Evolutionary conservation across 2,329 filamentous ascomycete genomes (phyloP).

Genomic region (Xylariaceae sp.): DNA sequence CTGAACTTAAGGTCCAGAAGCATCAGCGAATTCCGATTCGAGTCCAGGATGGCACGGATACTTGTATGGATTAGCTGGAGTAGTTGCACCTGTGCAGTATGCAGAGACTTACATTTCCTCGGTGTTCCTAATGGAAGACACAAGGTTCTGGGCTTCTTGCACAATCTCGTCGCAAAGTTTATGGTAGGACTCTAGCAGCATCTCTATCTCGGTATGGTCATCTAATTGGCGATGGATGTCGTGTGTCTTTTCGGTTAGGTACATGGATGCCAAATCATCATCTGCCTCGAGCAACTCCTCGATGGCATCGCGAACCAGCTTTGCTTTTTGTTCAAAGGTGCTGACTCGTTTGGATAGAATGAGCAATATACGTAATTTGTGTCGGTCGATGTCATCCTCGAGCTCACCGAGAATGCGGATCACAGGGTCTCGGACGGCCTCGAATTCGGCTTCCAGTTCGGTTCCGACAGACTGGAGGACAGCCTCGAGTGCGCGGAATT

Average conservation of each 20-base stretch:
- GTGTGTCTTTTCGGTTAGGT: constrained; percentile 80
- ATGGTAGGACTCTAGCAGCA: constrained; percentile 94
- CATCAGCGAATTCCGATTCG: constrained; percentile 98
- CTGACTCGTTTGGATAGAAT: constrained; percentile 94
- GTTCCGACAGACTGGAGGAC: constrained; percentile 91
- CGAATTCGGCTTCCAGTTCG: constrained; percentile 89
- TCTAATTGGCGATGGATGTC: constrained; percentile 71
- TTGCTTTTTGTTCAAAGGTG: constrained; percentile 96
- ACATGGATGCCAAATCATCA: constrained; percentile 93
- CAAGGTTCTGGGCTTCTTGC: constrained; percentile 87
- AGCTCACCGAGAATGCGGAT: constrained; percentile 83
- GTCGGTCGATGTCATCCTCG: constrained; percentile 93
- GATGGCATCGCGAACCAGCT: constrained; percentile 88
- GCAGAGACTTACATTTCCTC: constrained; percentile 78
- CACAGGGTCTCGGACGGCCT: constrained; percentile 87
- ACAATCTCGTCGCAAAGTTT: constrained; percentile 98
- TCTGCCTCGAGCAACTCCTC: constrained; percentile 94
- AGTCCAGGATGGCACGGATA: constrained; percentile 93
- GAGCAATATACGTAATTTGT: constrained; percentile 85
- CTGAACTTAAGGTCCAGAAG: constrained; percentile 94
- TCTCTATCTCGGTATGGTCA: constrained; percentile 94
- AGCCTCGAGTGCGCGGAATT: constrained; percentile 92
- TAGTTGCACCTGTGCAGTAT: neutral
- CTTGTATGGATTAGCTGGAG: constrained; percentile 41
- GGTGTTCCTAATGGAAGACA: constrained; percentile 93